Evolutionary conservation across 805 yeast genomes (phyloP), one percentile per base, ranked within the genome.

Genomic region (Lachancea fermentati): DNA sequence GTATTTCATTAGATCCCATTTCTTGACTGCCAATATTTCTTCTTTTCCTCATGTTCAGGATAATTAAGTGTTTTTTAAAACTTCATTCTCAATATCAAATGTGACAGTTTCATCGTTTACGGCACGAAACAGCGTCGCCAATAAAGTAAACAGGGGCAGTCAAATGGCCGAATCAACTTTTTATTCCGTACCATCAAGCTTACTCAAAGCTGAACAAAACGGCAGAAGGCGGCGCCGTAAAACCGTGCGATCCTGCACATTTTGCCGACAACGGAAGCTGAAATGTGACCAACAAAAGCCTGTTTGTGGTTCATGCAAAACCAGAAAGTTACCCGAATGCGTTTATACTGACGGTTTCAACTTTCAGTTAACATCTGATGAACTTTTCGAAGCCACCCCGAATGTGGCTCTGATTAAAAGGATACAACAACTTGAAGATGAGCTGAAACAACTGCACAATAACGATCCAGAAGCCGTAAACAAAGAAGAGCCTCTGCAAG

Each of bases 231-330:
- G 35, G 24, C 25, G 64, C 34, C 43, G 57, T 14, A 58, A 58
- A 44, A 41, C 43, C 4, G 53, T 58, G 22, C 49, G 50, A 28
- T 52, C 64, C 2, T 78, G 83, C 51, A 66, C 77, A 46, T 77
- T 79, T 35, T 79, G 86, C 55, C 68, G 84, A 37, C 70, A 73
- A 45, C 70, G 83, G 51, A 79, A 79, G 62, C 69, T 79, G 65
- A 78, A 78, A 63, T 78, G 85, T 58, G 82, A 78, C 51, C 76
- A 75, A 47, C 58, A 60, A 28, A 64, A 62, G 42, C 69, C 71
- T n/a, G 51, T 51, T 43, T 67, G 73, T 44, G 59, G 63, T 4
- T 67, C 67, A 33, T 75, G 80, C 48, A 33, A 51, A 9, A 45
- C 55, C 9, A 67, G 69, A 44, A 45, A 51, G 13, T 40, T 57